Percentiles rank a stretch among this genome's conserved stretches.
Evolutionary conservation across 306 rosid species (phyloP).

Genomic region (Vachellia collinsii): DNA sequence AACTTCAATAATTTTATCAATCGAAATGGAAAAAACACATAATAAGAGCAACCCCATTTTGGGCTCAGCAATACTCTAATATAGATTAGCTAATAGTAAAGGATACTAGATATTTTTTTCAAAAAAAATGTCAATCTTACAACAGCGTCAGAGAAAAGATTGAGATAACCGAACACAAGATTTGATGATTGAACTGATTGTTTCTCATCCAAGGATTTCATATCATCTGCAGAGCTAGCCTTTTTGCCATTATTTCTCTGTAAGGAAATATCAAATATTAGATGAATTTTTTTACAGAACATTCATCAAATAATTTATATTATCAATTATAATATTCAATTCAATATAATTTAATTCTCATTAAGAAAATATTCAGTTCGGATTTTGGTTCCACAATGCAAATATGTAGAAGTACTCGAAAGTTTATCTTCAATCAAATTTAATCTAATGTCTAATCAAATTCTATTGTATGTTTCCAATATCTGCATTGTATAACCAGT

Average conservation of each 20-base stretch:
- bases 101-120: background rate
- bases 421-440: background rate
- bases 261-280: constrained; percentile 40
- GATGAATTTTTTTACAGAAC: constrained; percentile 7
- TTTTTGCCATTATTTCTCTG: constrained; percentile 63
- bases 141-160: constrained; percentile 96
- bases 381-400: constrained; percentile 10
- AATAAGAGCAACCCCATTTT: background rate
- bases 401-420: background rate
- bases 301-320: constrained; percentile 29
- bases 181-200: constrained; percentile 54
- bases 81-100: background rate
- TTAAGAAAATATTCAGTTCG: constrained; percentile 26
- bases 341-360: constrained; percentile 20
- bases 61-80: background rate
- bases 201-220: constrained; percentile 41
- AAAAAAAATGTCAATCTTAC: constrained; percentile 46
- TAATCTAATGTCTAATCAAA: background rate
- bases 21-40: background rate
- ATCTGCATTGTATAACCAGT: constrained; percentile 2
- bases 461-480: constrained; percentile 9
- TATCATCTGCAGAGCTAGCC: constrained; percentile 40
- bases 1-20: background rate
- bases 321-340: constrained; percentile 35
- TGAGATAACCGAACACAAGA: constrained; percentile 97